Percentiles rank a stretch among this genome's conserved stretches.
phyloP scores from a whole-genome alignment of 441 rosid species.

The Adansonia madagascariensis region DNA sequence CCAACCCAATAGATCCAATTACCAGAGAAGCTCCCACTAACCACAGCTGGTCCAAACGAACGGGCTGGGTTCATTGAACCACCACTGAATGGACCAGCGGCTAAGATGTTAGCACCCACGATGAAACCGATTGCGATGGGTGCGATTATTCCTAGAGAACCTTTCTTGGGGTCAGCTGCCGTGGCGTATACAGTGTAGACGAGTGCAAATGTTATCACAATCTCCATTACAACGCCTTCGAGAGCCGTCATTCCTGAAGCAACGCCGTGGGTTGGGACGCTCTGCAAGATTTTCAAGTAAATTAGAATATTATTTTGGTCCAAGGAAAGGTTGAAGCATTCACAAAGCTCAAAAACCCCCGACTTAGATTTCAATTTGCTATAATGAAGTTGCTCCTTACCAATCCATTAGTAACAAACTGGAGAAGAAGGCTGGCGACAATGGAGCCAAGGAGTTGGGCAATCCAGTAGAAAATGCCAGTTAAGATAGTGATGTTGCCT shows the following conservation, averaged over 20 bases:
- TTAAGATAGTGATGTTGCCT: slow-evolving; percentile 72
- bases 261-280: slow-evolving; percentile 47
- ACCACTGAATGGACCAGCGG: slow-evolving; percentile 89
- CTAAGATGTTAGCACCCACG: slow-evolving; percentile 84
- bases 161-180: slow-evolving; percentile 82
- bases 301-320: neutral
- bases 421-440: slow-evolving; percentile 83
- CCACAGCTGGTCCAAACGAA: slow-evolving; percentile 84
- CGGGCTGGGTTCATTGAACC: slow-evolving; percentile 96
- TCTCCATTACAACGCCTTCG: slow-evolving; percentile 74
- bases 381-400: slow-evolving; percentile 30
- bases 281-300: slow-evolving; percentile 40
- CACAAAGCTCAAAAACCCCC: too few relatives aligned
- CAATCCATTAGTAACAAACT: slow-evolving; percentile 58
- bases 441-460: slow-evolving; percentile 85
- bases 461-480: slow-evolving; percentile 80
- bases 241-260: slow-evolving; percentile 62
- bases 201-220: slow-evolving; percentile 72
- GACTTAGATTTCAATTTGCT: neutral
- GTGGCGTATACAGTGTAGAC: slow-evolving; percentile 90
- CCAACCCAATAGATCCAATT: slow-evolving; percentile 87
- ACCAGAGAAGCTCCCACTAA: slow-evolving; percentile 64
- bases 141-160: slow-evolving; percentile 69
- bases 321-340: too few relatives aligned
- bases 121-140: slow-evolving; percentile 89